Base-by-base conservation (phyloP, 805 yeast genomes). In the Kregervanrija fluxuum region DNA sequence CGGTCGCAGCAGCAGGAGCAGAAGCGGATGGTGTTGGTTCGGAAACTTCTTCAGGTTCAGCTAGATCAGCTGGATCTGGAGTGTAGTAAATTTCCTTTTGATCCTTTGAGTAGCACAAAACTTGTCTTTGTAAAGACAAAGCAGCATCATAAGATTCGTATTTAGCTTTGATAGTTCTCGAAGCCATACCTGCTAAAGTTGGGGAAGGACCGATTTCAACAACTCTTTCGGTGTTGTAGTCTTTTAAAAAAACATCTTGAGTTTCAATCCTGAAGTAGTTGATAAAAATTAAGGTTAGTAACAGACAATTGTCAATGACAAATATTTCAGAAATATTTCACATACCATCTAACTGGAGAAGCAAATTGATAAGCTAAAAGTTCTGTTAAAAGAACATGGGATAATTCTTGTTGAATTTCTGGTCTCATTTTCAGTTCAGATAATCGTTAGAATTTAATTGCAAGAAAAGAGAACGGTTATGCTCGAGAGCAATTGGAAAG, bases 171-270 rank as follows among this genome's bases (percentile, higher is more conserved):
- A 93, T 80, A 50, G 99, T 93, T 73, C 98, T 83, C 56, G 86
- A 80, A 52, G 99, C 98, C 99, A 93, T 93, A 54, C 98, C 98
- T 35, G 97, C 93, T 64, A 93, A 76, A 37, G 99, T 93, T 49
- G 99, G 98, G 40, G 98, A 89, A 49, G 99, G 99, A 45, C 99
- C 99, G 53, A 93, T 87, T 69, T 93, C 99, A 54, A 93, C 96
- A 50, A 93, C 91, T 62, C 99, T 80, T 71, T 95, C 99, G 50
- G 97, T 85, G 69, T 91, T 89, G 78, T 80, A 84, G 57, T 89
- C 93, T 66, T 86, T 85, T 65, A 93, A 78, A 64, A 93, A 85
- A 47, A 93, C 98, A 72, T 93, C 99, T 70, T 93, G 99, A 50
- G 99, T 93, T 67, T 95, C 99, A 66, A 95, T 93, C 71, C 68